Evolutionary conservation across 2,329 filamentous ascomycete species (phyloP).

Genomic region (Hymenoscyphus repandus): DNA sequence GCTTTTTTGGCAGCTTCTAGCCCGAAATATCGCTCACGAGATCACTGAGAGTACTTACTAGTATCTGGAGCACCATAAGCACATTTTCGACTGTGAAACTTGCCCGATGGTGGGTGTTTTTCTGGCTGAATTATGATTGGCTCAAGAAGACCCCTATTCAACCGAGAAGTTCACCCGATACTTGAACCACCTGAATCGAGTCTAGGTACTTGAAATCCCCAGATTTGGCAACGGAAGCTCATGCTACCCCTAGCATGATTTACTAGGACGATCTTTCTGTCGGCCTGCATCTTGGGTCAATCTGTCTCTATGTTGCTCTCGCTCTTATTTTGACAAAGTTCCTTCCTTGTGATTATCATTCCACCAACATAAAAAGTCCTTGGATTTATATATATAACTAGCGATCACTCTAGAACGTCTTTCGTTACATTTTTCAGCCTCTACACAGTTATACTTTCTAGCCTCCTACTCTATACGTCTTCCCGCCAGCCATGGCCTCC

Average conservation of each 20-base stretch:
- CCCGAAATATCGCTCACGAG: too few species aligned
- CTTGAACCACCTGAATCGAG: not conserved
- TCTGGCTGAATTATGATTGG: slow-evolving; percentile 4
- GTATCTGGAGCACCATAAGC: too few species aligned
- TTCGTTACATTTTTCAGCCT: not conserved
- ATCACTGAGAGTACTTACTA: too few species aligned
- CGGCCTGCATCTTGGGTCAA: not conserved
- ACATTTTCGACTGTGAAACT: not conserved
- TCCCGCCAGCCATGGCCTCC: not conserved
- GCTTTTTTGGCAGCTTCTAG: too few species aligned
- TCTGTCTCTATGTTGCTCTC: too few species aligned
- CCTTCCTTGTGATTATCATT: too few species aligned
- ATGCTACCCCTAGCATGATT: not conserved
- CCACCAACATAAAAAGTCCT: too few species aligned
- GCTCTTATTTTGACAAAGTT: too few species aligned
- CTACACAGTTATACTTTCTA: not conserved
- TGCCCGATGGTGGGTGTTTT: not conserved
- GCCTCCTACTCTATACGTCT: not conserved
- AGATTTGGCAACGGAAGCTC: not conserved
- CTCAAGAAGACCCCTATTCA: not conserved
- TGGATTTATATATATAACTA: too few species aligned
- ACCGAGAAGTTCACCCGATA: not conserved
- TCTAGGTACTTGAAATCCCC: not conserved
- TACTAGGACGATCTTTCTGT: not conserved
- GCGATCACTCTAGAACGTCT: not conserved